phyloP scores from a whole-genome alignment of 2,329 filamentous ascomycete species.

The Pseudopithomyces chartarum region DNA sequence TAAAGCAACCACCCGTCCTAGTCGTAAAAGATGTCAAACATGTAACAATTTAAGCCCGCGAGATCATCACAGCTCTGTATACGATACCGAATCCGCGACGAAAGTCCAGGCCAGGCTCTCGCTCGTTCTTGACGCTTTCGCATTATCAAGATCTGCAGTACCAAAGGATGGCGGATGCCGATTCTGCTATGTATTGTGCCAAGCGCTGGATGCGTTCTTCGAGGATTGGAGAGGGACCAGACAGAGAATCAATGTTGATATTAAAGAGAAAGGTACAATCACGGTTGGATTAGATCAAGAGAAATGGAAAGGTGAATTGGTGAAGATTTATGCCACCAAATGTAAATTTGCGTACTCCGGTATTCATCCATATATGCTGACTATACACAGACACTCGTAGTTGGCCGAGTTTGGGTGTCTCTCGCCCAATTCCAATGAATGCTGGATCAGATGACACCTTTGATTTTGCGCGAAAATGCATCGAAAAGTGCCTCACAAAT shows the following conservation, averaged over 20 bases:
- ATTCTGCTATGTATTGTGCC: slow-evolving; percentile 32
- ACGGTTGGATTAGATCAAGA: slow-evolving; percentile 30
- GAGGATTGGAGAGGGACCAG: slow-evolving; percentile 29
- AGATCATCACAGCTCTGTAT: slow-evolving; percentile 28
- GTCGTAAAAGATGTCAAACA: slow-evolving; percentile 30
- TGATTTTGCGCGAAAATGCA: slow-evolving; percentile 37
- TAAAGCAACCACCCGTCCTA: slow-evolving; percentile 17
- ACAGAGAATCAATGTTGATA: slow-evolving; percentile 26
- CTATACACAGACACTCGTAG: slow-evolving; percentile 27
- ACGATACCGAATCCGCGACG: slow-evolving; percentile 24
- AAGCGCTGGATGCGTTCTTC: slow-evolving; percentile 36
- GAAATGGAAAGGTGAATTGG: slow-evolving; percentile 24
- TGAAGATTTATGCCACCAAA: slow-evolving; percentile 36
- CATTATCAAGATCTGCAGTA: slow-evolving; percentile 21
- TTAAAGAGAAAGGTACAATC: slow-evolving; percentile 34
- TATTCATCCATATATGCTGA: slow-evolving; percentile 9
- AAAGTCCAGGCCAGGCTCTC: slow-evolving; percentile 23
- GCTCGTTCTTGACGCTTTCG: slow-evolving; percentile 33
- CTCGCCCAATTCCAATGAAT: slow-evolving; percentile 34
- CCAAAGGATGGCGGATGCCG: slow-evolving; percentile 27
- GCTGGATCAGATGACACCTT: slow-evolving; percentile 41
- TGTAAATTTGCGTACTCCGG: slow-evolving; percentile 22
- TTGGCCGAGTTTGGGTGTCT: slow-evolving; percentile 37
- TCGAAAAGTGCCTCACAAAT: slow-evolving; percentile 38
- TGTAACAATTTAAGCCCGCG: slow-evolving; percentile 39